phyloP scores from a whole-genome alignment of 2,329 filamentous ascomycete genomes.

The Scleromitrula shiraiana region DNA sequence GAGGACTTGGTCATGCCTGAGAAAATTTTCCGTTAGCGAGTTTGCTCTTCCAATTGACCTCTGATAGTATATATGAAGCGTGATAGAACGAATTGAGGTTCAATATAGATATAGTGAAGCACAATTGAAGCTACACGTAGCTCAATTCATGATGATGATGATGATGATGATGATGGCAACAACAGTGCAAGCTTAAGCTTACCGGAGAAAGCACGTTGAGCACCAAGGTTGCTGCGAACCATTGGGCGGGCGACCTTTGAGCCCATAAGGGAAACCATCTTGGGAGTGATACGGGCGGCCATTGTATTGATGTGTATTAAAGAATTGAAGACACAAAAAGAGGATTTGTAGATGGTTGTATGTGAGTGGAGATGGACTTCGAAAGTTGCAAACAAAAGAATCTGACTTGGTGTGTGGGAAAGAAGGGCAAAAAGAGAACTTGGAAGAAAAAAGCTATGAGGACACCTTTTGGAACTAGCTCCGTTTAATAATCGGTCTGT shows the following conservation, averaged over 20 bases:
- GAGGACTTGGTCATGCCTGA: conserved; percentile 33
- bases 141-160: conserved; percentile 8
- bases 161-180: background rate
- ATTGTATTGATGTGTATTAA: conserved; percentile 53
- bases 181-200: conserved; percentile 32
- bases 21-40: conserved; percentile 25
- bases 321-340: conserved; percentile 11
- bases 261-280: conserved; percentile 67
- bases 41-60: conserved; percentile 10
- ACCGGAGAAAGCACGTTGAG: conserved; percentile 73
- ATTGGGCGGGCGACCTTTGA: conserved; percentile 70
- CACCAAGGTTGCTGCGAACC: conserved; percentile 49
- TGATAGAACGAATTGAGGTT: background rate
- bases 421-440: conserved; percentile 9
- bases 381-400: conserved; percentile 6
- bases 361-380: conserved; percentile 8
- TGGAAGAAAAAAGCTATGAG: conserved; percentile 5
- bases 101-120: background rate
- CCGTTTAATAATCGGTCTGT: conserved; percentile 6
- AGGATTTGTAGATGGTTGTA: conserved; percentile 10
- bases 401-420: conserved; percentile 3
- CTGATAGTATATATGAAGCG: background rate
- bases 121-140: conserved; percentile 1
- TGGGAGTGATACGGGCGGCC: conserved; percentile 70
- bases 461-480: conserved; percentile 4